phyloP scores from a whole-genome alignment of 768 basidiomycete species.

The Suillus lakei region DNA sequence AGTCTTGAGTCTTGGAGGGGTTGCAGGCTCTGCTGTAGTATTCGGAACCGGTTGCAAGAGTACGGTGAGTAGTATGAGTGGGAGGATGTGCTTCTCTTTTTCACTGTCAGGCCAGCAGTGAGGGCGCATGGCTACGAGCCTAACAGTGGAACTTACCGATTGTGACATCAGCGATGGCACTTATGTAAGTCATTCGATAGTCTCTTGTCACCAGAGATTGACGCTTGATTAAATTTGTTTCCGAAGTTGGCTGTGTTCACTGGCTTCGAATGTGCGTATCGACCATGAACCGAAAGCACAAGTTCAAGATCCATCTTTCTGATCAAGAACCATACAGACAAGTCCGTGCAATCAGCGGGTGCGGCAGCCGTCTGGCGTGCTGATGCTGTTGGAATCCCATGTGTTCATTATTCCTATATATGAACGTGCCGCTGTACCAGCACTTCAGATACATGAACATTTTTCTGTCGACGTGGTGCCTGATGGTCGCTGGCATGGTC shows the following conservation, averaged over 20 bases:
- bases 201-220: conserved; percentile 4
- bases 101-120: conserved; percentile 27
- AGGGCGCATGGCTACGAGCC: neutral
- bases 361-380: conserved; percentile 70
- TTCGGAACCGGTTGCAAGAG: conserved; percentile 60
- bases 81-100: neutral
- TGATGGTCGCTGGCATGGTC: conserved; percentile 62
- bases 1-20: conserved; percentile 77
- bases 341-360: conserved; percentile 74
- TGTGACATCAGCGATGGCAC: conserved; percentile 55
- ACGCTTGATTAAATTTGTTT: conserved; percentile 59
- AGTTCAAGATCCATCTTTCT: neutral
- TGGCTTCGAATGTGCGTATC: conserved; percentile 73
- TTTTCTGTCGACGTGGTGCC: conserved; percentile 68
- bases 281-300: neutral
- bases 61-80: neutral
- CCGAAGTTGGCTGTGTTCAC: conserved; percentile 72
- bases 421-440: conserved; percentile 8
- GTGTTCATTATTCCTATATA: conserved; percentile 30
- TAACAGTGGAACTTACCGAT: conserved; percentile 17
- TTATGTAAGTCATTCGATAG: conserved; percentile 52
- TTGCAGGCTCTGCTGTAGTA: conserved; percentile 75
- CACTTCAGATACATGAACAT: conserved; percentile 60
- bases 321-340: conserved; percentile 43
- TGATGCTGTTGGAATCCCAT: conserved; percentile 67